Conservation (phyloP, 2,329 filamentous ascomycete species). For the Fonsecaea erecta region DNA sequence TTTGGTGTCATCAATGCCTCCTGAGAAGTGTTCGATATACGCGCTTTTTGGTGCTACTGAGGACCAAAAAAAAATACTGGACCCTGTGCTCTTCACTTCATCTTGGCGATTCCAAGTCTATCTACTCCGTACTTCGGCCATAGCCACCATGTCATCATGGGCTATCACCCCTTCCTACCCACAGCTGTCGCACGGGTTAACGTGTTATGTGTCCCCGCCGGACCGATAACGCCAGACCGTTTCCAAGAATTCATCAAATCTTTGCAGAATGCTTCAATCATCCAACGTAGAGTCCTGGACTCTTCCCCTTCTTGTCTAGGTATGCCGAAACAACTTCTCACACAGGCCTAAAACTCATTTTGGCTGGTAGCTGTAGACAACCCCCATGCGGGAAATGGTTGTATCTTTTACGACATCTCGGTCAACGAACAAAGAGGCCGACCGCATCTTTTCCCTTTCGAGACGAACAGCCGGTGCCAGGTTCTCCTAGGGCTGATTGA, state of each 20-base stretch:
- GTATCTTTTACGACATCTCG: slow-evolving; percentile 29
- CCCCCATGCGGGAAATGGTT: slow-evolving; percentile 2
- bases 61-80: neutral
- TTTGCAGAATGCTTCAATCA: slow-evolving; percentile 66
- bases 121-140: neutral
- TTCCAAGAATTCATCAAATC: slow-evolving; percentile 80
- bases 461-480: slow-evolving; percentile 83
- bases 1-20: neutral
- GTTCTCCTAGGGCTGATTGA: slow-evolving; percentile 85
- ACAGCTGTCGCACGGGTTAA: slow-evolving; percentile 89
- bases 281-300: slow-evolving; percentile 19
- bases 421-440: slow-evolving; percentile 23
- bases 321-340: neutral
- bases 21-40: neutral
- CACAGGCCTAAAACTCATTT: neutral
- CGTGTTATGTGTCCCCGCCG: slow-evolving; percentile 83
- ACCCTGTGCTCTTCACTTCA: neutral
- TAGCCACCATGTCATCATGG: slow-evolving; percentile 63
- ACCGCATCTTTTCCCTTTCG: slow-evolving; percentile 71
- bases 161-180: slow-evolving; percentile 85
- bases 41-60: neutral
- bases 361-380: neutral
- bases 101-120: neutral
- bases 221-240: slow-evolving; percentile 78
- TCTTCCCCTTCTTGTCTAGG: slow-evolving; percentile 9